Conservation (phyloP, 805 yeast species). For the Candida chauliodis region DNA sequence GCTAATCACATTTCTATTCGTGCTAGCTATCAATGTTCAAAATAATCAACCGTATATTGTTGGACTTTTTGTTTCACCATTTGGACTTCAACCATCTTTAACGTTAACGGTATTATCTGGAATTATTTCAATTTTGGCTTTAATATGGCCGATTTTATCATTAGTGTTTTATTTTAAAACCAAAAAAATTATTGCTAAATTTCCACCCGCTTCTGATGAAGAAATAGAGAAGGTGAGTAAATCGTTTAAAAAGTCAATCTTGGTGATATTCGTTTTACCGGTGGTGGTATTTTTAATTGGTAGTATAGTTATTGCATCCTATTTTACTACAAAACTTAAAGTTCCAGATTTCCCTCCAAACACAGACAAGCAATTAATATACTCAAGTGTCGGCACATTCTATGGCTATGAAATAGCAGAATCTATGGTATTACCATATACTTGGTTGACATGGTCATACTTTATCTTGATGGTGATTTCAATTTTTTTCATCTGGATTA, state of each 20-base stretch:
- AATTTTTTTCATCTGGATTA: slow-evolving; percentile 28
- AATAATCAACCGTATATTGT: slow-evolving; percentile 1
- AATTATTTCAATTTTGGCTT: slow-evolving; percentile 6
- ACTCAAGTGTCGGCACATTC: slow-evolving; percentile 1
- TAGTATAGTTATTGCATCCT: not conserved
- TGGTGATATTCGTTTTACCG: slow-evolving; percentile 25
- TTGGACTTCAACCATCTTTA: slow-evolving; percentile 1
- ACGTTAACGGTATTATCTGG: slow-evolving; percentile 6
- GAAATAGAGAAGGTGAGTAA: slow-evolving; percentile 14
- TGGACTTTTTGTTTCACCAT: slow-evolving; percentile 1
- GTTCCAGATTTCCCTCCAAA: slow-evolving; percentile 1
- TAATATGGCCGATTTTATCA: slow-evolving; percentile 15
- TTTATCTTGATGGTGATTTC: slow-evolving; percentile 13
- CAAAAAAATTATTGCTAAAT: slow-evolving; percentile 21
- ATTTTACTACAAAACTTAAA: not conserved
- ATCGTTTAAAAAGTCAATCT: slow-evolving; percentile 25
- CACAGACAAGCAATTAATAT: not conserved
- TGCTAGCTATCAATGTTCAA: not conserved
- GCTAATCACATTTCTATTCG: not conserved
- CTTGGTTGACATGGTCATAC: slow-evolving; percentile 12
- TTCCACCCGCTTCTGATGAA: slow-evolving; percentile 22
- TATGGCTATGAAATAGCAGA: not conserved
- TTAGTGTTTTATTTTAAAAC: slow-evolving; percentile 23
- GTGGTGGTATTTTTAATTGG: slow-evolving; percentile 9
- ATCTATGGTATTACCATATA: not conserved